Evolutionary conservation across 2,329 filamentous ascomycete genomes (phyloP), one percentile per base, ranked within the genome.

Genomic region (Pyrenophora tritici-repentis): DNA sequence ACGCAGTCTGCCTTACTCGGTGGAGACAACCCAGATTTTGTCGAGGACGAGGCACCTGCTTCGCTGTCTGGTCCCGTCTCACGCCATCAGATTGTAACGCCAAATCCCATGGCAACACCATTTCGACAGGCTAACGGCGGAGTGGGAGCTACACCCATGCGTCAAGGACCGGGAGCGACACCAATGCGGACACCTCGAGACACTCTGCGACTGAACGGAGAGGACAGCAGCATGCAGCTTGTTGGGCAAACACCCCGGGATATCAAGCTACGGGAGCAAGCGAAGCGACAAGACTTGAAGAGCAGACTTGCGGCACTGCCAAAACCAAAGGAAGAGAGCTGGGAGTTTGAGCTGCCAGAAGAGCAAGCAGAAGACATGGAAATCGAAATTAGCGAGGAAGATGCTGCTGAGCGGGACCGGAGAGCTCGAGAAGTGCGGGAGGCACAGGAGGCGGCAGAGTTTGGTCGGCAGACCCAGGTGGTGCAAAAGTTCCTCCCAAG

Each of bases 51-150:
- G 37, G 86, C 84, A 3, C 95, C 92, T 9, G 96, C 92, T 6
- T 92, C 92, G 0, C 95, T 97, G 64, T 89, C 94, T 62, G 88
- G 91, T 33, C 84, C 90, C 1, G 91, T 93, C 32, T 85, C 90
- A 50, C 88, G 86, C 66, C 89, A 96, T 55, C 81, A 86, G 29
- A 84, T 93, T 48, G 83, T 91, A n/a, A 99, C 94, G 0, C 94
- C 94, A 0, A 99, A 99, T 69, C 94, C 94, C 0, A 82, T 99
- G 79, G 92, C 94, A 0, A 99, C 94, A 0, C 94, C 94, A 1
- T 82, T 96, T 59, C 83, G 89, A 46, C 79, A 85, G 54, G 83
- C 78, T 18, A 76, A 75, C 34, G 74, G 78, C 1, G 88, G 85
- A 18, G 78, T 84, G 22, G 87, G 84, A 20, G 85, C 87, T 10